Conservation (phyloP, 352 stramenopile genomes). For the Elongisporangium anandrum region DNA sequence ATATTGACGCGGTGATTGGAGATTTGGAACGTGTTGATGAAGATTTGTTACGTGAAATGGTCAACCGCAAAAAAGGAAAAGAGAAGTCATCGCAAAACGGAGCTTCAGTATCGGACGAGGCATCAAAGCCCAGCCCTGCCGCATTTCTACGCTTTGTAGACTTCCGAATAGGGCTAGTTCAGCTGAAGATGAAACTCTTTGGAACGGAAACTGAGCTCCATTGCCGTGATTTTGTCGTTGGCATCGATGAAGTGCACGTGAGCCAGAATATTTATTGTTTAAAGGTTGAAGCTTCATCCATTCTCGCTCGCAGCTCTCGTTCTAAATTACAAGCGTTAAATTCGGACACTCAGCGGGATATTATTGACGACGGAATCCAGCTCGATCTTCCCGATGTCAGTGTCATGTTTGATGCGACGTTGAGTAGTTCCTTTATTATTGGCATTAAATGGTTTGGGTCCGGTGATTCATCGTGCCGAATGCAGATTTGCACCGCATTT, state of each 20-base stretch:
- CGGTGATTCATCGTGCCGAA: not conserved
- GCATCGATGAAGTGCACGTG: conserved; percentile 59
- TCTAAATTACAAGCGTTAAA: not conserved
- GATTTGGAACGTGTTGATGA: conserved; percentile 36
- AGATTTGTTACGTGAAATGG: conserved; percentile 17
- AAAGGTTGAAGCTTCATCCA: conserved; percentile 17
- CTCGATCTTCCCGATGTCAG: conserved; percentile 15
- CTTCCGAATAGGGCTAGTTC: conserved; percentile 32
- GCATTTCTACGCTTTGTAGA: conserved; percentile 69
- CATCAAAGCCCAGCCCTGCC: conserved; percentile 31
- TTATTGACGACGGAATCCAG: not conserved
- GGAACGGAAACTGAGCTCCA: conserved; percentile 24
- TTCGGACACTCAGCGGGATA: not conserved
- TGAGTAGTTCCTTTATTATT: not conserved
- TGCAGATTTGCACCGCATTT: not conserved
- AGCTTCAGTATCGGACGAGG: not conserved
- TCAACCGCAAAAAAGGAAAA: conserved; percentile 15
- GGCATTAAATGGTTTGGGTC: not conserved
- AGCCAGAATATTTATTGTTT: conserved; percentile 43
- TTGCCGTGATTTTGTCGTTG: conserved; percentile 38
- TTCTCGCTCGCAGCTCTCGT: conserved; percentile 11
- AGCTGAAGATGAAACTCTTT: conserved; percentile 28
- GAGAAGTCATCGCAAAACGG: not conserved
- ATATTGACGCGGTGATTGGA: conserved; percentile 38
- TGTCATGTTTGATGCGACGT: conserved; percentile 19